These are phyloP conservation scores for Fusarium sp. DNA, from an alignment of 2,329 filamentous ascomycete genomes.

Conservation along the genomic window DNA sequence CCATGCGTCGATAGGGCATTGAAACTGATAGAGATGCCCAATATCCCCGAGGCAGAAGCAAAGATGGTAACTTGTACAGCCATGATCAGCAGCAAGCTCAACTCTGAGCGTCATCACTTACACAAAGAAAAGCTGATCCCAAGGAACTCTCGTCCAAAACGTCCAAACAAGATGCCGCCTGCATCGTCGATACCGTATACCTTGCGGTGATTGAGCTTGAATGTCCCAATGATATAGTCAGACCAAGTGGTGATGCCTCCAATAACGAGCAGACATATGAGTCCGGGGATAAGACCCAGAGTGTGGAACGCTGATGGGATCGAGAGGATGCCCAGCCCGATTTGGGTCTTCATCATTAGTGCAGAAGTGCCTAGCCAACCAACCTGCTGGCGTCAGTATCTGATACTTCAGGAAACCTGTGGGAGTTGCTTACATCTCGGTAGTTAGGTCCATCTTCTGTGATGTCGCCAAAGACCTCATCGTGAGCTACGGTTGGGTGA, in stretches of 20 bases:
- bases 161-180: conserved; percentile 59
- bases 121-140: conserved; percentile 50
- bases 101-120: background rate
- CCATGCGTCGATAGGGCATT: conserved; percentile 53
- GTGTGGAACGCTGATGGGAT: conserved; percentile 57
- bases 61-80: conserved; percentile 29
- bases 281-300: conserved; percentile 58
- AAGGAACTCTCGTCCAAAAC: conserved; percentile 55
- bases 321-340: conserved; percentile 58
- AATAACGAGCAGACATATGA: conserved; percentile 54
- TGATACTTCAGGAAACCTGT: background rate
- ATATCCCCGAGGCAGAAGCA: conserved; percentile 30
- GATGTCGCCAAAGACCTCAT: conserved; percentile 46
- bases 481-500: conserved; percentile 21
- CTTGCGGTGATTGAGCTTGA: conserved; percentile 60
- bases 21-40: conserved; percentile 50
- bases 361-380: conserved; percentile 56
- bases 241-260: conserved; percentile 59
- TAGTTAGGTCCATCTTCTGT: conserved; percentile 45
- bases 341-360: conserved; percentile 59
- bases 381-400: conserved; percentile 41
- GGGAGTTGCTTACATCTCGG: conserved; percentile 37
- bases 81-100: background rate
- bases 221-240: conserved; percentile 58
- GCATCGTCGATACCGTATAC: conserved; percentile 65